phyloP scores from a whole-genome alignment of 257 asterid genomes.

The Perilla frutescens region DNA sequence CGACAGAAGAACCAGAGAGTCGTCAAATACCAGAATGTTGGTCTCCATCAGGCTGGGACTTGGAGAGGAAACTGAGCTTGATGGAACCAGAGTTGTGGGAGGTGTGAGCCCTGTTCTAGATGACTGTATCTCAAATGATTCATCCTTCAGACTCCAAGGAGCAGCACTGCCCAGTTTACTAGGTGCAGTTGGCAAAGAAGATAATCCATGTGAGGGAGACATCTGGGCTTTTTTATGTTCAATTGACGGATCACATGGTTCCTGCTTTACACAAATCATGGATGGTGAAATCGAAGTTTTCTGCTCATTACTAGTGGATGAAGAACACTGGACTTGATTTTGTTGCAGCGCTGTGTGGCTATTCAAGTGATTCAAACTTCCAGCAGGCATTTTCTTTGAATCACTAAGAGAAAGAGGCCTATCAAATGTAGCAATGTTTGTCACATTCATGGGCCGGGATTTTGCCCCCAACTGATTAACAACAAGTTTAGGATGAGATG shows the following conservation, averaged over 20 bases:
- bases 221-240: conserved; percentile 62
- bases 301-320: conserved; percentile 49
- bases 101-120: conserved; percentile 61
- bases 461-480: conserved; percentile 54
- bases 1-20: conserved; percentile 30
- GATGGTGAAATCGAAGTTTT: conserved; percentile 54
- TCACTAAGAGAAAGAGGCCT: conserved; percentile 59
- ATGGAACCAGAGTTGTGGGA: conserved; percentile 47
- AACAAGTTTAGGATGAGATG: conserved; percentile 61
- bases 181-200: conserved; percentile 57
- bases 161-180: conserved; percentile 52
- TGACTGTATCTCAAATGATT: conserved; percentile 65
- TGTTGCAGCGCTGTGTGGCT: conserved; percentile 51
- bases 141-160: conserved; percentile 64
- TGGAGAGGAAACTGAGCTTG: conserved; percentile 48
- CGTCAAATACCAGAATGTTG: conserved; percentile 49
- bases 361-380: conserved; percentile 45
- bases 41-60: conserved; percentile 51
- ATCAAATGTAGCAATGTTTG: conserved; percentile 60
- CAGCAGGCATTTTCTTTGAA: conserved; percentile 56
- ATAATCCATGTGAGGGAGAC: conserved; percentile 53
- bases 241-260: conserved; percentile 70
- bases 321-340: conserved; percentile 51
- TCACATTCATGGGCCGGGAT: conserved; percentile 56
- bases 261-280: conserved; percentile 64